Base-by-base conservation (phyloP, 2,329 filamentous ascomycete species). In the Phialemoniopsis sp. region DNA sequence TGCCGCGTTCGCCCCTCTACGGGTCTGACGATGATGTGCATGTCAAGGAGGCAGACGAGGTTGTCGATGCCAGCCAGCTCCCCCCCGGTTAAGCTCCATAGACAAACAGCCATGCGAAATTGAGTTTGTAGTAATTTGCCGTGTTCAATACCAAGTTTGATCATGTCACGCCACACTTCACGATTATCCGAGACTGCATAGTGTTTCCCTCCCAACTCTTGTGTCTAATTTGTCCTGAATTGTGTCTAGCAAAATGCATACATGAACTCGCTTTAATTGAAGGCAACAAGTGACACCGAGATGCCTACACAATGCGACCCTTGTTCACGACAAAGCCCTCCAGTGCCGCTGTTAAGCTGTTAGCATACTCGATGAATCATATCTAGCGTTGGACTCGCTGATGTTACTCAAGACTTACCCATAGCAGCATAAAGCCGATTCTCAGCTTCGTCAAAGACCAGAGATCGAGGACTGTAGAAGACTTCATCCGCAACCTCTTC, bases 401-500 rank as follows among this genome's bases (percentile, higher is more conserved):
- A 14, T 5, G n/a, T 15, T 17, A 18, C 5, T 31, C 16, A 28
- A 14, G 32, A 76, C 79, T 64, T 65, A 82, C 82, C 71, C 53
- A 95, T 80, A 33, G 89, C 90, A 48, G 89, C 85, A 87, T 89
- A 98, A 29, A 98, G 63, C 48, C 93, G 81, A 59, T 98, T 98
- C 68, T 97, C 90, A 0, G 89, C 93, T 64, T 98, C 93, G 3
- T 80, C 81, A 67, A 96, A 98, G 4, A 97, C 93, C 18, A 98
- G 69, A 30, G 87, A 95, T 54, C 85, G 77, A 0, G 79, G 73
- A 35, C 87, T 82, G 63, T 97, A 96, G 58, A 98, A 97, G 2
- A 98, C 90, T 56, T 93, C 89, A 55, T 98, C 91, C 42, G 78
- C 81, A 28, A 98, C 93, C 67, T 98, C 93, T 62, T 98, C 91